Percentiles rank a stretch among this genome's conserved stretches.
Evolutionary conservation across 2,329 filamentous ascomycete species (phyloP).

Genomic region (Annulohypoxylon truncatum): DNA sequence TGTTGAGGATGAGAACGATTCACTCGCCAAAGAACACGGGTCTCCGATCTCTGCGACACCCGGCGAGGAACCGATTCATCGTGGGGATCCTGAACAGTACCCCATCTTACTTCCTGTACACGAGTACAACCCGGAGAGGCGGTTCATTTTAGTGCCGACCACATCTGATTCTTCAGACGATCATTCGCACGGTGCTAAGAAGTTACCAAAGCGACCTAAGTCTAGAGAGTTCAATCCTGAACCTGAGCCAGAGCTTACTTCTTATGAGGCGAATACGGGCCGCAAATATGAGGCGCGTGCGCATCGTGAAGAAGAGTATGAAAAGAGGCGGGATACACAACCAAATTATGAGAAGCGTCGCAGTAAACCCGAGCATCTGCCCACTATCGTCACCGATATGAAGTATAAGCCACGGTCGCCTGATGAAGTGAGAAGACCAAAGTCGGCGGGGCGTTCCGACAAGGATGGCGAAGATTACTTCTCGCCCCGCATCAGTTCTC

Average conservation of each 20-base stretch:
- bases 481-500: constrained; percentile 45
- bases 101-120: constrained; percentile 73
- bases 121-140: constrained; percentile 70
- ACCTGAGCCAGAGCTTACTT: constrained; percentile 40
- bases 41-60: constrained; percentile 49
- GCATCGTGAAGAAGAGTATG: constrained; percentile 46
- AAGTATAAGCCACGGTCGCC: constrained; percentile 27
- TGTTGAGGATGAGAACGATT: constrained; percentile 75
- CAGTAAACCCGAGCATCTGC: constrained; percentile 46
- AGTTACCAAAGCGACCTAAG: constrained; percentile 32
- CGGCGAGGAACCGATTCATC: constrained; percentile 68
- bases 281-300: constrained; percentile 54
- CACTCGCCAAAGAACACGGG: constrained; percentile 71
- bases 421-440: constrained; percentile 41
- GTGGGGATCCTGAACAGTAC: constrained; percentile 75
- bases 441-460: constrained; percentile 44
- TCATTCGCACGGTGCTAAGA: constrained; percentile 40
- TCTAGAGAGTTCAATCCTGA: constrained; percentile 37
- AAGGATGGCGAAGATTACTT: constrained; percentile 52
- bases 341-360: constrained; percentile 43
- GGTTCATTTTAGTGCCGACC: constrained; percentile 69
- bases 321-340: constrained; percentile 39
- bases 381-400: constrained; percentile 48
- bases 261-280: constrained; percentile 58
- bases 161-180: constrained; percentile 48